These are phyloP conservation scores for Ophiocordyceps robertsii DNA, from an alignment of 2,329 filamentous ascomycete species.

Conservation along the genomic window DNA sequence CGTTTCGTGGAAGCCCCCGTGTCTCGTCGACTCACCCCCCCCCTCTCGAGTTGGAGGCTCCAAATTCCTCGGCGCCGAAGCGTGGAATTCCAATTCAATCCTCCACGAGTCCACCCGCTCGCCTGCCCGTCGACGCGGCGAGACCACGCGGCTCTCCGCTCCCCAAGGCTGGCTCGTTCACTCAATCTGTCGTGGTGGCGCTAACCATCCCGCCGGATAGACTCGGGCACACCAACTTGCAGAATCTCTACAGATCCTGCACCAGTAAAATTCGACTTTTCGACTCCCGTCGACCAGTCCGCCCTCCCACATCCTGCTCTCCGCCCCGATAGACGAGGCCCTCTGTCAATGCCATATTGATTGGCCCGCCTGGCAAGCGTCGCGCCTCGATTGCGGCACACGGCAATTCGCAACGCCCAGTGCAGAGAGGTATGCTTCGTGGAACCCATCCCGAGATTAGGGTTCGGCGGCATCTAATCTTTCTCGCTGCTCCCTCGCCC, in stretches of 20 bases:
- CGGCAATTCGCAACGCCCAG: background rate
- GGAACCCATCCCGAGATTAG: conserved; percentile 4
- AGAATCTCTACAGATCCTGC: too few species aligned
- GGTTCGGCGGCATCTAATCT: conserved; percentile 5
- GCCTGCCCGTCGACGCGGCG: conserved; percentile 7
- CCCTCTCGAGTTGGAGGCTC: conserved; percentile 5
- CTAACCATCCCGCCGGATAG: too few species aligned
- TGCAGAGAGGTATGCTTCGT: conserved; percentile 13
- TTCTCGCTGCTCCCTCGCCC: conserved; percentile 6
- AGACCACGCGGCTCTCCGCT: background rate
- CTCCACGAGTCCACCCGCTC: conserved; percentile 15
- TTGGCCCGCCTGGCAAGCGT: too few species aligned
- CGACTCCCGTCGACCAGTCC: background rate
- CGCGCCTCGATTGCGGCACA: background rate
- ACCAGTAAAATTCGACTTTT: too few species aligned
- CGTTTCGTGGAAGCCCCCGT: conserved; percentile 7
- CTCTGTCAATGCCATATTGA: too few species aligned
- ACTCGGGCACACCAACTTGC: too few species aligned
- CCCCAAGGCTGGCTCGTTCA: too few species aligned
- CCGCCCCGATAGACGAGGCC: background rate
- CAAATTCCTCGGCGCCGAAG: conserved; percentile 29
- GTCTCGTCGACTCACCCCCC: conserved; percentile 7
- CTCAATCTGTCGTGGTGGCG: too few species aligned
- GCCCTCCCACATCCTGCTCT: background rate
- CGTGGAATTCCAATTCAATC: conserved; percentile 25